Evolutionary conservation across 352 stramenopile genomes (phyloP).

Genomic region (Phytophthora podocarpi): DNA sequence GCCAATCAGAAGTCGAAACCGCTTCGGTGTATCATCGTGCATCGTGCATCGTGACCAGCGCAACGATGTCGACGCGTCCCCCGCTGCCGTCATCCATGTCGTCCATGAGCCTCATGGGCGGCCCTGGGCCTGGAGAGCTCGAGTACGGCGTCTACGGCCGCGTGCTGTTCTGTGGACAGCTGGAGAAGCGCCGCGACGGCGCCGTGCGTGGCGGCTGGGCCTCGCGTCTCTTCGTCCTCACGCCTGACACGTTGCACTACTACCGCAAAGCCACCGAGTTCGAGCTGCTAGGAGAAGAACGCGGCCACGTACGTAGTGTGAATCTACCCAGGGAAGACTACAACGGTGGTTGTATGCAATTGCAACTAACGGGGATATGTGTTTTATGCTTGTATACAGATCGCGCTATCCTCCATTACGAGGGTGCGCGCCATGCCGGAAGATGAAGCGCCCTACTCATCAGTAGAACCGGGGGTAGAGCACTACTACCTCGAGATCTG

Average conservation of each 20-base stretch:
- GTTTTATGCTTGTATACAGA: constrained; percentile 31
- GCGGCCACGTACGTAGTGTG: constrained; percentile 53
- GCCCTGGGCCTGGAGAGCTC: constrained; percentile 21
- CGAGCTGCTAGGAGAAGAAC: constrained; percentile 82
- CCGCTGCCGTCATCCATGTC: constrained; percentile 28
- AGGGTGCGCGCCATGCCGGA: constrained; percentile 80
- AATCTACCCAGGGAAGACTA: neutral
- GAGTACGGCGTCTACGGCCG: constrained; percentile 77
- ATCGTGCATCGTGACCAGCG: constrained; percentile 4
- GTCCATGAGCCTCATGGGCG: constrained; percentile 19
- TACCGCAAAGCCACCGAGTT: constrained; percentile 76
- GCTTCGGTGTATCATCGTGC: constrained; percentile 7
- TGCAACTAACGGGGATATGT: neutral
- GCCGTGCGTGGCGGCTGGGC: constrained; percentile 77
- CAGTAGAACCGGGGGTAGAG: constrained; percentile 60
- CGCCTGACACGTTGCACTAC: constrained; percentile 78
- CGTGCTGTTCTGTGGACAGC: constrained; percentile 74
- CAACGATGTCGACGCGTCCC: constrained; percentile 30
- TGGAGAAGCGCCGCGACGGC: constrained; percentile 80
- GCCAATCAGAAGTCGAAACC: constrained; percentile 13
- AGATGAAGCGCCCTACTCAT: constrained; percentile 57
- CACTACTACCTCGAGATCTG: constrained; percentile 87
- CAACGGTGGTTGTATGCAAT: neutral
- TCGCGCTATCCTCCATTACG: constrained; percentile 67
- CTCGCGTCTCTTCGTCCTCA: constrained; percentile 82